phyloP scores from a whole-genome alignment of 257 asterid genomes.

The Paulownia fortunei region DNA sequence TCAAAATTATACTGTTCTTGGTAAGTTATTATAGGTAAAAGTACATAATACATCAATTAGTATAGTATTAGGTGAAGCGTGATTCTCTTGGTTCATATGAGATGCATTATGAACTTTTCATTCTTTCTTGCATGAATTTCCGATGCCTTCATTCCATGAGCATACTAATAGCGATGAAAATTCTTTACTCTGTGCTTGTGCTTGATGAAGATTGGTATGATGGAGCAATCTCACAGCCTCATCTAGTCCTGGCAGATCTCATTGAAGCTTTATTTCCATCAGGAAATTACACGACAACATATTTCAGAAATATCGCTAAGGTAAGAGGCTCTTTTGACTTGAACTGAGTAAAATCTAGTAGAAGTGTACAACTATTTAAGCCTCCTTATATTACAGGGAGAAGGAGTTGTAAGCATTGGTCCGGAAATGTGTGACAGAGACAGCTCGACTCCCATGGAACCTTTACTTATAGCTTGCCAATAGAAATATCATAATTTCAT shows the following conservation, averaged over 20 bases:
- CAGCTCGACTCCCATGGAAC: constrained; percentile 74
- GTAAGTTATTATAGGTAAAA: constrained; percentile 41
- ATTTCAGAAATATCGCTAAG: constrained; percentile 86
- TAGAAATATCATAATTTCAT: constrained; percentile 4
- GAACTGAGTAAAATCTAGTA: background rate
- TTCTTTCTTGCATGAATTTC: background rate
- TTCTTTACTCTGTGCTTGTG: background rate
- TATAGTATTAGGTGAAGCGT: background rate
- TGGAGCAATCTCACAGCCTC: constrained; percentile 96
- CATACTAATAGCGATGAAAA: background rate
- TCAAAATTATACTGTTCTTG: constrained; percentile 59
- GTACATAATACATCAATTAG: background rate
- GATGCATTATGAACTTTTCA: too few species aligned
- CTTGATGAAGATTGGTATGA: constrained; percentile 78
- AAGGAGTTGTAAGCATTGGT: constrained; percentile 63
- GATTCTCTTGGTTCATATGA: background rate
- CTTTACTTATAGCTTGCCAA: constrained; percentile 60
- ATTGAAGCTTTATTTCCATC: constrained; percentile 82
- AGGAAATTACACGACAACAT: constrained; percentile 66
- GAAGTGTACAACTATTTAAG: background rate
- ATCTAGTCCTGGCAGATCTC: constrained; percentile 76
- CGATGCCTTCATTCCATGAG: background rate
- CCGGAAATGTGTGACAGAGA: constrained; percentile 82
- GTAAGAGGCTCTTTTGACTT: constrained; percentile 39
- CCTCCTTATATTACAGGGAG: constrained; percentile 58